Base-by-base conservation (phyloP, 106 monocot species). In the Cymbidium sinense region DNA sequence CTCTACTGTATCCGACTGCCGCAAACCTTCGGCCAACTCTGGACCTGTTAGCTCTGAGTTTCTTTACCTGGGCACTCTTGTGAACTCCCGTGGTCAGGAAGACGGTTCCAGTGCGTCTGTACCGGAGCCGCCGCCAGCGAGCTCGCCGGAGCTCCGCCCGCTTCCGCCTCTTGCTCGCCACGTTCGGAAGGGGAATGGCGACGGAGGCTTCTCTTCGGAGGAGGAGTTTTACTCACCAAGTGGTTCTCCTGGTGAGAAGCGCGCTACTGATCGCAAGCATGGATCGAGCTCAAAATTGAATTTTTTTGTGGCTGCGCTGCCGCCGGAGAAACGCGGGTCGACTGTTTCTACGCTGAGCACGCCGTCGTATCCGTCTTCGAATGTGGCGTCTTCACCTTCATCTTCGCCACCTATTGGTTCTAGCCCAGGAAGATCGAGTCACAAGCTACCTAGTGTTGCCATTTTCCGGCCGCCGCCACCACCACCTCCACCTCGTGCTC, bases 131-230 rank as follows among this genome's bases (percentile, higher is more conserved):
- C 74, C 72, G 7, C 77, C 83, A 23, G 55, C 79, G 31, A 79
- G 79, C 19, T 93, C 93, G 19, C 95, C 95, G 41, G 95, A 93
- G 83, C 91, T 96, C 81, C 95, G 76, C 1, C 93, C 93, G 0
- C 87, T 95, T 0, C 93, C 95, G 8, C 95, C 91, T 10, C 89
- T 93, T 0, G 69, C 82, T 3, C 75, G 80, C 19, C 73, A 81
- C 18, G 69, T 35, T 43, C 70, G 82, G 51, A 43, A 27, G 77
- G 73, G 34, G 36, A 43, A 75, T 2, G 85, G 76, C 21, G 75
- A 50, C 19, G 80, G 79, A 5, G 77, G 82, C 70, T 65, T 43
- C 44, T 87, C 85, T 3, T 84, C 83, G 10, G 85, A 85, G 34
- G 88, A 86, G 65, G 91, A 91, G 81, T 95, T 87, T 85, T 89